Conservation (phyloP, 2,329 filamentous ascomycete genomes). For the Penicillium sp. region DNA sequence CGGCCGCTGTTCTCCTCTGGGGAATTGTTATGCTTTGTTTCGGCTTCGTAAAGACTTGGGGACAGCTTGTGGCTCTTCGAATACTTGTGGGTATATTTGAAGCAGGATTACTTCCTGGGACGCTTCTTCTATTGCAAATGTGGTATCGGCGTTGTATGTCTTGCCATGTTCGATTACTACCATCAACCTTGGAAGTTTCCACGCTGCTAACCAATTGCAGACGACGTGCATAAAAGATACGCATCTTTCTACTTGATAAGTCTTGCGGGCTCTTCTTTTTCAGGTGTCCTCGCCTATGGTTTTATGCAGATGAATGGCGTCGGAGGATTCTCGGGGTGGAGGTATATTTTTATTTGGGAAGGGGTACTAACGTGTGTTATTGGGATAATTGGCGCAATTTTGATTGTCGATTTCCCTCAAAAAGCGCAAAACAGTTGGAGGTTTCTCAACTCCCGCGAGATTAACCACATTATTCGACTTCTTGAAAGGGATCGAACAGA, state of each 20-base stretch:
- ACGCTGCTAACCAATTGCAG: not conserved
- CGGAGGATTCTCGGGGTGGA: conserved; percentile 28
- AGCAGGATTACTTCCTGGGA: conserved; percentile 22
- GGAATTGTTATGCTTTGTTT: conserved; percentile 50
- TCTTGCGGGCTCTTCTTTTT: conserved; percentile 46
- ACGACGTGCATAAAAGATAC: conserved; percentile 12
- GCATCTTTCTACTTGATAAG: conserved; percentile 50
- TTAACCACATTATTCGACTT: conserved; percentile 54
- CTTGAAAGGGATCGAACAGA: conserved; percentile 60
- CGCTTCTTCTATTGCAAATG: conserved; percentile 34
- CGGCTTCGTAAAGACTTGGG: conserved; percentile 44
- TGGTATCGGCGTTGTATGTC: conserved; percentile 47
- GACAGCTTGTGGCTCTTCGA: conserved; percentile 40
- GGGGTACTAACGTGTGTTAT: conserved; percentile 4
- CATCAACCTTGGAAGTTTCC: too few relatives aligned
- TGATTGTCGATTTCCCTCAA: conserved; percentile 43
- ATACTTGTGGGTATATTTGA: conserved; percentile 46
- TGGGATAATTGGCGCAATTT: conserved; percentile 1
- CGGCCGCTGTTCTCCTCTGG: conserved; percentile 42
- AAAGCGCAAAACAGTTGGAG: conserved; percentile 36
- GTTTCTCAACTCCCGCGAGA: conserved; percentile 46
- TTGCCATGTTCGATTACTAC: not conserved
- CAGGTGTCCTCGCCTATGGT: conserved; percentile 46
- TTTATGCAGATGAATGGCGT: conserved; percentile 34
- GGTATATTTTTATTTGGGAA: conserved; percentile 23